A percentile compares a stretch with the other conserved stretches of the same genome.
These are phyloP conservation scores for Capsicum pubescens DNA, from an alignment of 257 asterid genomes.

Conservation along the genomic window DNA sequence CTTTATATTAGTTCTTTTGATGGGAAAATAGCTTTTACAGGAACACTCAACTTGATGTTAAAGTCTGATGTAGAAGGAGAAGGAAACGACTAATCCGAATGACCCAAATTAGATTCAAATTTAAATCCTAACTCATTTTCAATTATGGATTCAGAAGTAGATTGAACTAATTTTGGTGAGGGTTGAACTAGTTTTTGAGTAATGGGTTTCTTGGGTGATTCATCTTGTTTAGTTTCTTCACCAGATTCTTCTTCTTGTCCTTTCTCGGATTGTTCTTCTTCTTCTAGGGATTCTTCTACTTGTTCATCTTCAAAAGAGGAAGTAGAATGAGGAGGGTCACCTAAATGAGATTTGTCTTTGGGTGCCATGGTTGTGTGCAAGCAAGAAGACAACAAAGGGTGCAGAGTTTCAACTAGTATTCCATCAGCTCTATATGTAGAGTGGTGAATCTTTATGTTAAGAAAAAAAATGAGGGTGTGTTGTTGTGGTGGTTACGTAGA, in stretches of 20 bases:
- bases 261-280: too few relatives aligned
- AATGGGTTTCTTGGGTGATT: too few relatives aligned
- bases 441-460: neutral
- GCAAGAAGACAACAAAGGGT: neutral
- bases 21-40: neutral
- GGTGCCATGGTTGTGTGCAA: neutral
- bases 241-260: too few relatives aligned
- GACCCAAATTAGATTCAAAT: slow-evolving; percentile 35
- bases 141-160: slow-evolving; percentile 2
- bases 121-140: slow-evolving; percentile 31
- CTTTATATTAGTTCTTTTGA: slow-evolving; percentile 38
- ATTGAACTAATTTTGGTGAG: neutral
- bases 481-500: neutral
- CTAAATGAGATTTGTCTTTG: too few relatives aligned
- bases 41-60: slow-evolving; percentile 41
- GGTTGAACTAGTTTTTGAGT: too few relatives aligned
- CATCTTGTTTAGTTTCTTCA: too few relatives aligned
- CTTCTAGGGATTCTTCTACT: too few relatives aligned
- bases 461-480: slow-evolving; percentile 31
- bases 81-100: slow-evolving; percentile 35
- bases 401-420: neutral
- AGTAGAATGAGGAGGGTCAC: too few relatives aligned
- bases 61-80: slow-evolving; percentile 45
- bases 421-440: too few relatives aligned
- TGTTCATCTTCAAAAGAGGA: too few relatives aligned